These are phyloP conservation scores for Diaporthe sp. DNA, from an alignment of 2,329 filamentous ascomycete genomes.

Conservation along the genomic window DNA sequence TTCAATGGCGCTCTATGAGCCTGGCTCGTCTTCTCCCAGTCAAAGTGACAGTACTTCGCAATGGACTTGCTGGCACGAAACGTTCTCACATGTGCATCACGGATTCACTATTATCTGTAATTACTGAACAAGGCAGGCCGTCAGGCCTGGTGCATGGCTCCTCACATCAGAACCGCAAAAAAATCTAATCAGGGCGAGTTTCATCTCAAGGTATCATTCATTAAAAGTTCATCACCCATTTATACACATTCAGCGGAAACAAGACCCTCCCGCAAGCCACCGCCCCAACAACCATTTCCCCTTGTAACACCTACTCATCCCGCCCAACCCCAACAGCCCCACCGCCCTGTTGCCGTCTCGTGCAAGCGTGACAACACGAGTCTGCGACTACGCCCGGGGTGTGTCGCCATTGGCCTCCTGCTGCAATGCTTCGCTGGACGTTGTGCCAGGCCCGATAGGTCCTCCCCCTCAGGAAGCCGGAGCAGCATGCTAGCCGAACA, in stretches of 20 bases:
- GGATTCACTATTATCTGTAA: neutral
- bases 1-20: neutral
- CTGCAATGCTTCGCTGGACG: neutral
- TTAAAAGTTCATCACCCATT: neutral
- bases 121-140: neutral
- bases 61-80: neutral
- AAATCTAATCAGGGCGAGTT: neutral
- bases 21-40: too few relatives aligned
- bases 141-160: neutral
- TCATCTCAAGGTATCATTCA: neutral
- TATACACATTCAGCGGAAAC: neutral
- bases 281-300: neutral
- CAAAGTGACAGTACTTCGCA: neutral
- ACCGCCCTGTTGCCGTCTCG: neutral
- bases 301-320: neutral
- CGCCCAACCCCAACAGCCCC: neutral
- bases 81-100: neutral
- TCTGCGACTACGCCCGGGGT: neutral
- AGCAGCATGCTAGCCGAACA: neutral
- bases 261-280: neutral
- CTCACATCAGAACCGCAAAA: too few relatives aligned
- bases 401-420: neutral
- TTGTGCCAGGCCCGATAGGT: slow-evolving; percentile 2
- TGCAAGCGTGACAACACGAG: neutral
- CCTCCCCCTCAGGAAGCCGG: neutral